Conservation (phyloP, 2,329 filamentous ascomycete genomes). For the Colletotrichum sp. region DNA sequence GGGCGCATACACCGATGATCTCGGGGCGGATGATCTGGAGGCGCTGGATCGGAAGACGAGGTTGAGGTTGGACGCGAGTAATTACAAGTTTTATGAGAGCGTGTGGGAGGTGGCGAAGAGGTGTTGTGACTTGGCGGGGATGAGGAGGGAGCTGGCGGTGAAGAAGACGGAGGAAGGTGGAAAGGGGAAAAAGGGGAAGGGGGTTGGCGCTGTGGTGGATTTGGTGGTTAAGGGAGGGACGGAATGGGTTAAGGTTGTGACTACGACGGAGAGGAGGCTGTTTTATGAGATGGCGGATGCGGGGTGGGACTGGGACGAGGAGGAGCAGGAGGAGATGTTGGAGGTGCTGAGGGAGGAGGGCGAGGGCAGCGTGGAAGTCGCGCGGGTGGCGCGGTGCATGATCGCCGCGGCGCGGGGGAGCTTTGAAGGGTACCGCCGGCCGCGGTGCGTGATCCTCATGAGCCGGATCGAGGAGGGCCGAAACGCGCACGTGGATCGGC, state of each 20-base stretch:
- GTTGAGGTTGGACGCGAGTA: slow-evolving; percentile 17
- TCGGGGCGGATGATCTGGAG: background rate
- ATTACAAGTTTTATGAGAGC: slow-evolving; percentile 21
- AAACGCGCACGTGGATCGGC: slow-evolving; percentile 32
- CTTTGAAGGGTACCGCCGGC: slow-evolving; percentile 38
- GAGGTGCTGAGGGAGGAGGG: slow-evolving; percentile 21
- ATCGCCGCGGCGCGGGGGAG: slow-evolving; percentile 40
- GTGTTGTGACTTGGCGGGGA: slow-evolving; percentile 9
- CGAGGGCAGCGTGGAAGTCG: slow-evolving; percentile 22
- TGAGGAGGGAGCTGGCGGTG: slow-evolving; percentile 13
- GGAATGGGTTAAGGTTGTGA: slow-evolving; percentile 22
- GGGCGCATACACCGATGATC: background rate
- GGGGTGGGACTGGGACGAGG: slow-evolving; percentile 46
- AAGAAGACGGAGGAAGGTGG: background rate
- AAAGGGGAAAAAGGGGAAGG: background rate
- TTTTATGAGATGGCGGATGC: slow-evolving; percentile 43
- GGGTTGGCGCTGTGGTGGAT: slow-evolving; percentile 11
- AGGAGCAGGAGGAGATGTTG: slow-evolving; percentile 35
- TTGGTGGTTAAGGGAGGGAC: slow-evolving; percentile 17
- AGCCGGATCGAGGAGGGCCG: slow-evolving; percentile 32
- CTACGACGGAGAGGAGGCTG: slow-evolving; percentile 28
- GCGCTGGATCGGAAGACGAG: slow-evolving; percentile 2
- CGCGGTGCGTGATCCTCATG: slow-evolving; percentile 38
- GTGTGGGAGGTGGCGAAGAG: slow-evolving; percentile 21
- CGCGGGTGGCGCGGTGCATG: slow-evolving; percentile 35